Conservation (phyloP, 2,329 filamentous ascomycete genomes). For the Hypomyces perniciosus region DNA sequence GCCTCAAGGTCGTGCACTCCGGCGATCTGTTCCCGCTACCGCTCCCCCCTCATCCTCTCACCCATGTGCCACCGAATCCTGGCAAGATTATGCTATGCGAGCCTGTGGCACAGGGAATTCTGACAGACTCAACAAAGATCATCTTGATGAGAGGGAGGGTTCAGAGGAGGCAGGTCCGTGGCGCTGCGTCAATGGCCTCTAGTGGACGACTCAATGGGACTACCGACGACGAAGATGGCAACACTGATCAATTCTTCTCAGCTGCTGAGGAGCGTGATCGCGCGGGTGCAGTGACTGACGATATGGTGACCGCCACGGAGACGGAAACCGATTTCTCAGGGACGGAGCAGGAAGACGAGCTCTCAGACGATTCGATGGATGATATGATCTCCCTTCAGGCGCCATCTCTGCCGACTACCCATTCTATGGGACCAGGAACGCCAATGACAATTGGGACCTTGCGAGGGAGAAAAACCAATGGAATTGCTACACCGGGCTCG, state of each 20-base stretch:
- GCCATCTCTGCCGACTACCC: conserved; percentile 70
- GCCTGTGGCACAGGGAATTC: conserved; percentile 80
- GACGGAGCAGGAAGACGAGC: conserved; percentile 61
- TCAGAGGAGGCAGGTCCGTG: conserved; percentile 47
- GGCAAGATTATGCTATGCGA: conserved; percentile 91
- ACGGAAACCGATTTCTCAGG: conserved; percentile 58
- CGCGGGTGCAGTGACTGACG: conserved; percentile 53
- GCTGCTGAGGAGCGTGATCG: conserved; percentile 73
- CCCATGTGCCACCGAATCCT: conserved; percentile 75
- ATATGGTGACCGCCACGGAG: conserved; percentile 54
- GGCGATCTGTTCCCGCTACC: conserved; percentile 76
- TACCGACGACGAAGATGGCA: conserved; percentile 65
- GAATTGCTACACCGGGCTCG: conserved; percentile 75
- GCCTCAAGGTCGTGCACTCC: conserved; percentile 70
- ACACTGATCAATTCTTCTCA: conserved; percentile 88
- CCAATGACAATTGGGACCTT: conserved; percentile 61
- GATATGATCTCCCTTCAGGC: conserved; percentile 87
- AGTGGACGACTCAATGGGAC: conserved; percentile 48
- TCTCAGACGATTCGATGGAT: conserved; percentile 87
- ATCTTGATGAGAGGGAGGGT: conserved; percentile 64
- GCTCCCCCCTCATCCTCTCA: conserved; percentile 77
- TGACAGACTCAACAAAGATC: conserved; percentile 74
- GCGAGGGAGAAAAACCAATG: conserved; percentile 60
- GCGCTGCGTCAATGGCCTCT: conserved; percentile 39
- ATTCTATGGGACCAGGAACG: conserved; percentile 73